A percentile compares a stretch with the other conserved stretches of the same genome.
These are phyloP conservation scores for Madurella mycetomatis DNA, from an alignment of 2,329 filamentous ascomycete genomes.

Conservation along the genomic window DNA sequence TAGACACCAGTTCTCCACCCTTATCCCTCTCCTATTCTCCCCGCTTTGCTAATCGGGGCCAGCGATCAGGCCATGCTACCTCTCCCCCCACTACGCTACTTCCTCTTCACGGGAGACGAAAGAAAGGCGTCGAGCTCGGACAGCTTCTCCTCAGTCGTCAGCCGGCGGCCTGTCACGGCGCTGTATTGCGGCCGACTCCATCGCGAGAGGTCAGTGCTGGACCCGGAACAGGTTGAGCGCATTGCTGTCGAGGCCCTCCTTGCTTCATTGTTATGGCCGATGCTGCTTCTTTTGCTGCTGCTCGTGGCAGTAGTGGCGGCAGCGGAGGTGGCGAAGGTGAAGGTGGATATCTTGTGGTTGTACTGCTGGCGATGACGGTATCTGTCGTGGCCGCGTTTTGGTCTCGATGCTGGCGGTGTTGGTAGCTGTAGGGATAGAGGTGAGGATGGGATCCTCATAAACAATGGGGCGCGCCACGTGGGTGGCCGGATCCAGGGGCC, in stretches of 20 bases:
- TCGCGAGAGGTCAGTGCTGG: neutral
- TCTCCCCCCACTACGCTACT: neutral
- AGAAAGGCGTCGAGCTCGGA: conserved; percentile 19
- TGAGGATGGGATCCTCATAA: neutral
- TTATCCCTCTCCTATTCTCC: neutral
- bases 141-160: conserved; percentile 20
- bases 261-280: neutral
- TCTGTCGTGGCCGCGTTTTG: neutral
- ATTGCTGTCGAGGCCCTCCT: conserved; percentile 1
- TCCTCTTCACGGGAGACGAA: neutral
- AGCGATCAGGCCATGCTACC: too few relatives aligned
- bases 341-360: neutral
- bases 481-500: conserved; percentile 9
- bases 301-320: neutral
- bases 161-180: neutral
- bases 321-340: conserved; percentile 1
- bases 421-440: neutral
- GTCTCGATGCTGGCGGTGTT: neutral
- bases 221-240: neutral
- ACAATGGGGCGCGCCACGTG: conserved; percentile 8
- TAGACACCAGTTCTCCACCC: neutral
- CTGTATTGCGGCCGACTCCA: too few relatives aligned
- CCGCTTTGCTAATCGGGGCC: too few relatives aligned
- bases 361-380: neutral
- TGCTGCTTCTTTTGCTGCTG: conserved; percentile 1